A percentile compares a stretch with the other conserved stretches of the same genome.
phyloP scores from a whole-genome alignment of 257 asterid species.

The Solanum chaucha region DNA sequence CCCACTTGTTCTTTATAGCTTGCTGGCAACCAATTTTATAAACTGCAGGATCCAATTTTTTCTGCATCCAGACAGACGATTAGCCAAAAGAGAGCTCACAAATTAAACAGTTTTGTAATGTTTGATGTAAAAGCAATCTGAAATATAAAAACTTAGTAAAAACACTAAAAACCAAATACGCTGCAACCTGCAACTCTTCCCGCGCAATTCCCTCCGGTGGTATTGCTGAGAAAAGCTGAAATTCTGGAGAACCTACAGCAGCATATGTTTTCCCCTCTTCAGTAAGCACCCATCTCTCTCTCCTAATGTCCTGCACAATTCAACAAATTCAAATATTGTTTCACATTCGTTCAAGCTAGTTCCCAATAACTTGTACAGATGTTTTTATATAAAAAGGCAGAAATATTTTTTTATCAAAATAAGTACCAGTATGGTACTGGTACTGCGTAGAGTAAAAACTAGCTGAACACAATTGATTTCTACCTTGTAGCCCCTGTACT shows the following conservation, averaged over 20 bases:
- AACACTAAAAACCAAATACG: constrained; percentile 7
- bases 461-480: background rate
- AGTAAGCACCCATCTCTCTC: constrained; percentile 76
- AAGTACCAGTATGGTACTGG: background rate
- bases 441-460: background rate
- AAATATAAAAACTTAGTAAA: background rate
- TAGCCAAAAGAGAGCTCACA: background rate
- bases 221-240: constrained; percentile 56
- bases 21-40: constrained; percentile 77
- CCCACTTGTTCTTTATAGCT: constrained; percentile 91
- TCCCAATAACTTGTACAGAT: background rate
- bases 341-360: background rate
- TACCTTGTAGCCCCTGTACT: background rate
- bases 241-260: constrained; percentile 79
- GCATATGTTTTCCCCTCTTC: constrained; percentile 70
- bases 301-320: constrained; percentile 66
- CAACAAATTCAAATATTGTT: background rate
- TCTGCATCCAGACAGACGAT: constrained; percentile 36
- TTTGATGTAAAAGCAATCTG: background rate
- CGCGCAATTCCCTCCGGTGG: constrained; percentile 68
- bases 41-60: constrained; percentile 45
- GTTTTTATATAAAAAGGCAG: background rate
- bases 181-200: constrained; percentile 85
- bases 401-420: background rate
- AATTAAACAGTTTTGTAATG: background rate